Evolutionary conservation across 2,329 filamentous ascomycete genomes (phyloP), one percentile per base, ranked within the genome.

Genomic region (Drechslerella dactyloides): DNA sequence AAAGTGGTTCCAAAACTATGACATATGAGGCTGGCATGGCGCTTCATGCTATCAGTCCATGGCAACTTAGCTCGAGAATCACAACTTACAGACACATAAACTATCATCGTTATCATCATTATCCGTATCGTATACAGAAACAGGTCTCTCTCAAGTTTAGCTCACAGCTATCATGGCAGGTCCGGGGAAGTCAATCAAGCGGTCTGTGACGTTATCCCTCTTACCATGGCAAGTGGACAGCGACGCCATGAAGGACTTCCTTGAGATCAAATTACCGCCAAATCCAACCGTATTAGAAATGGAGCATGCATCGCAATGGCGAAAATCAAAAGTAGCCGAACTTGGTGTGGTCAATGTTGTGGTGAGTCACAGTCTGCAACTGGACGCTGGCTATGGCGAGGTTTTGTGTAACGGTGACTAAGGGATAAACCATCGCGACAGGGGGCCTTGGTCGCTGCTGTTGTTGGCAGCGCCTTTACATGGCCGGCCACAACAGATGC

Each of bases 271-370:
- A 21, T 19, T 48, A 11, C 3, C 17, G 8, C 5, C 4, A 21
- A 19, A 19, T 21, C n/a, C 19, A 48, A 21, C 40, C 17, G n/a
- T 4, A 44, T n/a, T 10, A 48, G 19, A 10, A 5, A 21, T 21
- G 44, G 44, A 19, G 44, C n/a, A 11, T 21, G 44, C 44, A 21
- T 48, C 44, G 19, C 44, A 48, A 21, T 48, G 44, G 44, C 44
- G 19, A 11, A 19, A 4, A 17, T 19, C 44, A 21, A 48, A 48
- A 21, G 44, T 21, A 19, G 44, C 44, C 44, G 44, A 48, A 19
- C 44, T 48, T 5, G 44, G 44, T 21, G 44, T 21, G 2, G 44
- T 48, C 44, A 48, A 48, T 23, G 19, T 48, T 11, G 44, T 48
- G 44, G 44, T 48, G 21, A 48, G 44, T 48, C 13, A 10, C 10